Evolutionary conservation across 2,329 filamentous ascomycete species (phyloP).

Genomic region (Pseudogymnoascus sp.): DNA sequence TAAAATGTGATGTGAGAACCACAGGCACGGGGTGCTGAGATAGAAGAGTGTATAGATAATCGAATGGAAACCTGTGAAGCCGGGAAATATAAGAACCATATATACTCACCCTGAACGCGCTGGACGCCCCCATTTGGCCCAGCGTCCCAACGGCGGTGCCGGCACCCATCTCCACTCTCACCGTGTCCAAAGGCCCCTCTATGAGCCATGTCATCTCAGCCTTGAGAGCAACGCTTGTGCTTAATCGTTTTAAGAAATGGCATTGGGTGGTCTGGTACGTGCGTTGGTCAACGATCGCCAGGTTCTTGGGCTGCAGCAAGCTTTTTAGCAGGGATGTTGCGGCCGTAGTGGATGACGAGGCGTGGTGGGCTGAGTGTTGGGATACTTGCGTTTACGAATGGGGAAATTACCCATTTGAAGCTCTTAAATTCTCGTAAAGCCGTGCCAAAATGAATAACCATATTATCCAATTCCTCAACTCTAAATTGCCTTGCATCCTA

Average conservation of each 20-base stretch:
- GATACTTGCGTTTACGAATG: background rate
- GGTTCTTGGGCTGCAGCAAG: background rate
- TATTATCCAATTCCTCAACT: background rate
- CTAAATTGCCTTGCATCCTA: background rate
- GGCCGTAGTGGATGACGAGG: background rate
- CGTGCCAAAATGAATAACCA: no score
- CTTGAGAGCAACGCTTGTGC: background rate
- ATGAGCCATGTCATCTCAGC: constrained; percentile 3
- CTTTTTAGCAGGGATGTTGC: background rate
- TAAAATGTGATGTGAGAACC: background rate
- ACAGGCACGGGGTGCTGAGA: background rate
- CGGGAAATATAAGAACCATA: background rate
- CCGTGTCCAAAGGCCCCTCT: background rate
- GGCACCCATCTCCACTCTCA: background rate
- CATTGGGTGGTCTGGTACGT: background rate
- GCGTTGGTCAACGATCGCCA: background rate
- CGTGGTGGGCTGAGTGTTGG: background rate
- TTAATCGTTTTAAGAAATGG: no score
- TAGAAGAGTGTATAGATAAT: background rate
- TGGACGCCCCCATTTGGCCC: background rate
- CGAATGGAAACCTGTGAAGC: background rate
- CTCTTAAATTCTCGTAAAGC: background rate
- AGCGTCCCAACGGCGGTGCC: background rate
- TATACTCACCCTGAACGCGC: constrained; percentile 1
- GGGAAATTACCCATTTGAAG: background rate